Evolutionary conservation across 2,329 filamentous ascomycete species (phyloP), one percentile per base, ranked within the genome.

Genomic region (Calonectria naviculata): DNA sequence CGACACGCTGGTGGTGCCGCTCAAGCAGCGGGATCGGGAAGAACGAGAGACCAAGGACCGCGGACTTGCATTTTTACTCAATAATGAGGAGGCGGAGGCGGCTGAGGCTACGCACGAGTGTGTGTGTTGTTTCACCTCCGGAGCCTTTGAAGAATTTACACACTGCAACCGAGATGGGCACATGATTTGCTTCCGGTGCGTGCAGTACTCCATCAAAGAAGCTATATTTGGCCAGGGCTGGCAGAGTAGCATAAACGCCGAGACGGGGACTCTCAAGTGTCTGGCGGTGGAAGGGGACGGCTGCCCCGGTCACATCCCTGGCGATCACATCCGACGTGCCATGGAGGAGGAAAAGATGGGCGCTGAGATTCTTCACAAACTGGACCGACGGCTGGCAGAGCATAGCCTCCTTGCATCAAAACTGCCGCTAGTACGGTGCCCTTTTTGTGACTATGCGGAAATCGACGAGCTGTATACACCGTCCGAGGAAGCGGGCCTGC

Each of bases 181-280:
- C 83, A 89, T 94, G 79, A 87, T 96, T 66, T 97, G 94, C 83
- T 92, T 95, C 83, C 90, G 90, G 54, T 98, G 97, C 82, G 92
- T 98, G 62, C 92, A 93, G 73, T 91, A 93, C 74, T 93, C 95
- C 13, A 89, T 96, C 70, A 93, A 93, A 61, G 96, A 98, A 81
- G 95, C 95, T 2, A 86, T 98, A 0, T 98, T 97, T 80, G 97
- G 97, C 0, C 97, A 98, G 81, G 94, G 94, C 64, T 98, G 96
- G 94, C 90, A 91, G 61, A 92, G 93, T 70, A 97, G 91, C 77
- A 93, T 98, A 76, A 89, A 97, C 79, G 83, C 90, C 31, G 88
- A 91, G 70, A 90, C 88, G 42, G 93, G 93, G 42, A 95, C 94
- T 0, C 87, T 98, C 65, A 91, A 90, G 71, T 98, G 97, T 80